These are phyloP conservation scores for Aspergillus transmontanensis DNA, from an alignment of 2,329 filamentous ascomycete genomes.

Conservation along the genomic window DNA sequence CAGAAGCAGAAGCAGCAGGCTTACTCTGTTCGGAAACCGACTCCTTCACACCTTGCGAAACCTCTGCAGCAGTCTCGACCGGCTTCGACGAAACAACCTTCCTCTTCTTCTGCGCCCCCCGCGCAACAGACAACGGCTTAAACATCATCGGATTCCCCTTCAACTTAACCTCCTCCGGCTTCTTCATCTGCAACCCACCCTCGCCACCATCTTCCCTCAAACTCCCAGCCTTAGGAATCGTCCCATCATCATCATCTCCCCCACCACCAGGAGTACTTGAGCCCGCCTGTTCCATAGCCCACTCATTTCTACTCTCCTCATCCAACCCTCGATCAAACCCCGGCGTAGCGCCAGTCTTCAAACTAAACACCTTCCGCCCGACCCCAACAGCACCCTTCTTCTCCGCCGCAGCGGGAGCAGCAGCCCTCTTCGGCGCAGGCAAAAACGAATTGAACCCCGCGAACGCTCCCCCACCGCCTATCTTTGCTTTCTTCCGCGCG, in stretches of 20 bases:
- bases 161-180: conserved; percentile 48
- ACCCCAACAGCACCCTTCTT: conserved; percentile 30
- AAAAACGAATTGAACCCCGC: conserved; percentile 84
- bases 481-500: conserved; percentile 71
- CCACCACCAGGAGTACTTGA: neutral
- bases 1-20: conserved; percentile 12
- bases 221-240: conserved; percentile 30
- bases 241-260: conserved; percentile 36
- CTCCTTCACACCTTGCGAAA: neutral
- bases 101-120: conserved; percentile 72
- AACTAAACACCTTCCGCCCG: conserved; percentile 62
- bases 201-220: conserved; percentile 16
- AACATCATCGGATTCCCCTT: conserved; percentile 85
- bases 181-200: conserved; percentile 18
- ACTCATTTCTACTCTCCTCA: conserved; percentile 37
- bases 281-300: conserved; percentile 19
- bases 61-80: conserved; percentile 20
- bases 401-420: conserved; percentile 25
- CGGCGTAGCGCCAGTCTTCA: conserved; percentile 82
- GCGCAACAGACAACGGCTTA: conserved; percentile 80
- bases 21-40: conserved; percentile 12
- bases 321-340: conserved; percentile 71
- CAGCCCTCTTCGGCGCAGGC: conserved; percentile 72
- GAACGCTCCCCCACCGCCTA: conserved; percentile 68
- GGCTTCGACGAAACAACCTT: conserved; percentile 34